Base-by-base conservation (phyloP, 345 rosid species). In the Populus alba region DNA sequence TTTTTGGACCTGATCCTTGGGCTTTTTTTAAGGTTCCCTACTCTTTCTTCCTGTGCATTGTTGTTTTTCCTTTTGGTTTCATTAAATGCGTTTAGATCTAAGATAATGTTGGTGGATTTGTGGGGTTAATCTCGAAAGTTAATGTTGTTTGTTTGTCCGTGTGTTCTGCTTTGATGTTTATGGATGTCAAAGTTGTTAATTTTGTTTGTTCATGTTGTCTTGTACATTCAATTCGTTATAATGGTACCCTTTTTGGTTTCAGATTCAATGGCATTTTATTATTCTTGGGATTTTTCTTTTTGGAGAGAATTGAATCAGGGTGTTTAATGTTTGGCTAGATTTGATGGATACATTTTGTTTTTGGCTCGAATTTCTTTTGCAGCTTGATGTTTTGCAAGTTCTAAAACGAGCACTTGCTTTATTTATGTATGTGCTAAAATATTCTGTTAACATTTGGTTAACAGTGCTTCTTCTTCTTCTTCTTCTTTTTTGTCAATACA, bases 1-100 rank as follows among this genome's bases (percentile, higher is more conserved):
- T 94, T 63, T 92, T 91, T 78, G 98, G 97, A 78, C 97, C 98
- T 83, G 97, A 94, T 74, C 92, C 90, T 13, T 92, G 74, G 78
- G 95, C 97, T 77, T 88, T 87, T 83, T 74, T 75, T 49, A 92
- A 94, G 97, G 98, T 92, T 33, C 13, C n/a, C 17, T 51, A 10
- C 25, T 61, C 20, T 22, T 27, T 75, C 38, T 18, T 51, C 25
- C 27, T 22, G 15, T 33, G 25, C 35, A 0, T 25, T 0, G 23
- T 16, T 7, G 9, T 53, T 3, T 38, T 18, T 25, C 17, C 8
- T 10, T 41, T 22, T 71, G 0, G 23, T 7, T 49, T 39, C 62
- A 9, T 72, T 71, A 15, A 18, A 38, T 31, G 15, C 7, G 22
- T 41, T 53, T 69, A 68, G 77, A 79, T 73, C 67, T 63, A 29